These are phyloP conservation scores for Pseudevernia furfuracea DNA, from an alignment of 495 filamentous ascomycete species.

Conservation along the genomic window DNA sequence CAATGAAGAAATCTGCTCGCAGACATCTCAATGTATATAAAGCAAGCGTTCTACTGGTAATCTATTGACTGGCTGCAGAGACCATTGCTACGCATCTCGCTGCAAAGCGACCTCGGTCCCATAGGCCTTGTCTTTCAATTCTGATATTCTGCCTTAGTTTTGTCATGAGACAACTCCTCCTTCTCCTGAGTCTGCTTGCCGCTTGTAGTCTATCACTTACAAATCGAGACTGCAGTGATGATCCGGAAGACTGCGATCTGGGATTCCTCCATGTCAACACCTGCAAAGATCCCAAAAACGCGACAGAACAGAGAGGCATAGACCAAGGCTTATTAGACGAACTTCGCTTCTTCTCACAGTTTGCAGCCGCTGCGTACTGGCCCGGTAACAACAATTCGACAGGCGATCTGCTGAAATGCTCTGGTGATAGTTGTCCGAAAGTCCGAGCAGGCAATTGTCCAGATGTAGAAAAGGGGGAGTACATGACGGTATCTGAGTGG, in stretches of 20 bases:
- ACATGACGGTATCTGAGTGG: conserved; percentile 49
- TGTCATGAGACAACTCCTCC: background rate
- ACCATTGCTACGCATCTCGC: background rate
- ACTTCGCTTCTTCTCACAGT: conserved; percentile 57
- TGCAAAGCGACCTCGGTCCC: background rate
- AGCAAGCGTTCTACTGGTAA: background rate
- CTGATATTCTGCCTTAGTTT: background rate
- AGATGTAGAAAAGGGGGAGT: conserved; percentile 23
- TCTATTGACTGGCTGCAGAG: background rate
- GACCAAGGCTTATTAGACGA: conserved; percentile 23
- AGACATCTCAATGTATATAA: background rate
- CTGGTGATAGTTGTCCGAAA: conserved; percentile 45
- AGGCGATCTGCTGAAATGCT: conserved; percentile 48
- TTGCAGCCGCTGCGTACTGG: conserved; percentile 62
- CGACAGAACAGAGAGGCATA: conserved; percentile 2
- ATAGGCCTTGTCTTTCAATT: background rate
- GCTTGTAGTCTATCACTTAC: background rate
- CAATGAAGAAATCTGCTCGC: background rate
- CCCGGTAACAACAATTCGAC: conserved; percentile 42
- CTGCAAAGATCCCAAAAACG: background rate
- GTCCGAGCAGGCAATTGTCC: conserved; percentile 42
- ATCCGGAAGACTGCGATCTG: background rate
- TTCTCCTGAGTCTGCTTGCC: background rate
- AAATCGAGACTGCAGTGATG: background rate
- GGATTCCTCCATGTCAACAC: background rate